Percentiles rank a stretch among this genome's conserved stretches.
phyloP scores from a whole-genome alignment of 176 grass and related monocot genomes.

The Dendrocalamus sinicus region DNA sequence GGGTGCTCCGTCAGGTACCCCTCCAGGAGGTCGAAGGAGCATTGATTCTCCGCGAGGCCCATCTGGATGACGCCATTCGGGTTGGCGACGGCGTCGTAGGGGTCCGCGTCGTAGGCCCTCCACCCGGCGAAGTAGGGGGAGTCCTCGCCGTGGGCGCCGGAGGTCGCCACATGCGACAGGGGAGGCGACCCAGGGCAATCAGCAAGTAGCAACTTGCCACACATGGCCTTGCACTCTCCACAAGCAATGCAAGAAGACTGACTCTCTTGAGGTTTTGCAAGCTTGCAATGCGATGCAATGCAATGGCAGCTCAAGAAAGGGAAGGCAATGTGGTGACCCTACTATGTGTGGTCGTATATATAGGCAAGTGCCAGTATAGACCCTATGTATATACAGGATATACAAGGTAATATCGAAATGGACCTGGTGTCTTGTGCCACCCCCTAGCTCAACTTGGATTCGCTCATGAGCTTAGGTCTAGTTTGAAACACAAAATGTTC shows the following conservation, averaged over 20 bases:
- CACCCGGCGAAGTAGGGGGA: conserved; percentile 91
- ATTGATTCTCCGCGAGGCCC: conserved; percentile 94
- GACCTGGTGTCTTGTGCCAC: too few relatives aligned
- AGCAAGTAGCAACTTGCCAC: conserved; percentile 43
- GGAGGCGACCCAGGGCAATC: neutral
- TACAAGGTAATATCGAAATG: too few relatives aligned
- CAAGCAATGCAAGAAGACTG: neutral
- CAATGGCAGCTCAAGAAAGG: conserved; percentile 5
- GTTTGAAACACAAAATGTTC: neutral
- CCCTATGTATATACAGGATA: too few relatives aligned
- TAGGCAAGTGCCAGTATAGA: conserved; percentile 12
- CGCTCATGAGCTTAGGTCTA: too few relatives aligned
- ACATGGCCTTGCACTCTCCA: conserved; percentile 26
- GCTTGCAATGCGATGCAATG: conserved; percentile 22
- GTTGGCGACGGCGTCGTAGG: conserved; percentile 67
- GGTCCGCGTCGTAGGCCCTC: conserved; percentile 82
- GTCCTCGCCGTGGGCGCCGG: conserved; percentile 73
- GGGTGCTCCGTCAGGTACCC: conserved; percentile 67
- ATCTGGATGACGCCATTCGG: conserved; percentile 85
- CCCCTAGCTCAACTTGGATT: too few relatives aligned
- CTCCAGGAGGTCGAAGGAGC: conserved; percentile 89
- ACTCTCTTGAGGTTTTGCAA: neutral
- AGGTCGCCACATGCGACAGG: conserved; percentile 65
- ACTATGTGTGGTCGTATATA: conserved; percentile 35
- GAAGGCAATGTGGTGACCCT: conserved; percentile 36